These are phyloP conservation scores for Ophidiomyces ophidiicola DNA, from an alignment of 2,329 filamentous ascomycete genomes.

Conservation along the genomic window DNA sequence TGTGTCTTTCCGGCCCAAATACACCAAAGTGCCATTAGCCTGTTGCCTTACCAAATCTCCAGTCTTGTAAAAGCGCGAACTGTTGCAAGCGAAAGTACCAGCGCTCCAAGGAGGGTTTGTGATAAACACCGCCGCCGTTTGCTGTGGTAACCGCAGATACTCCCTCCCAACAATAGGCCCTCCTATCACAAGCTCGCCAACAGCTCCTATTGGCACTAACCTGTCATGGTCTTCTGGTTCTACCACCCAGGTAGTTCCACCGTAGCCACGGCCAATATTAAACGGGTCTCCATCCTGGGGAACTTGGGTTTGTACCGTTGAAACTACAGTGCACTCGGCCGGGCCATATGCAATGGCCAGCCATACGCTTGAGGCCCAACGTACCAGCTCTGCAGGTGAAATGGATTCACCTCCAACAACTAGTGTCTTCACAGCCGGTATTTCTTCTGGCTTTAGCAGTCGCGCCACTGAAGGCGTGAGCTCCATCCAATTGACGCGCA, in stretches of 20 bases:
- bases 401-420: slow-evolving; percentile 32
- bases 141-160: slow-evolving; percentile 26
- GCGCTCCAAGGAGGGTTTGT: slow-evolving; percentile 19
- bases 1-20: slow-evolving; percentile 24
- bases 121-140: slow-evolving; percentile 22
- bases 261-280: slow-evolving; percentile 10
- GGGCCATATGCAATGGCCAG: slow-evolving; percentile 17
- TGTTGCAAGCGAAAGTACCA: slow-evolving; percentile 12
- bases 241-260: slow-evolving; percentile 17
- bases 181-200: slow-evolving; percentile 24
- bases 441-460: slow-evolving; percentile 23
- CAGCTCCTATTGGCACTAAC: slow-evolving; percentile 17
- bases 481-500: slow-evolving; percentile 39
- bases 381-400: slow-evolving; percentile 22
- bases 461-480: slow-evolving; percentile 35
- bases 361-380: slow-evolving; percentile 19
- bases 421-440: slow-evolving; percentile 23
- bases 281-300: not conserved
- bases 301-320: slow-evolving; percentile 6
- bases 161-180: slow-evolving; percentile 26
- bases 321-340: slow-evolving; percentile 17
- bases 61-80: slow-evolving; percentile 23
- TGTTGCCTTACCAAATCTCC: slow-evolving; percentile 26
- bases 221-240: slow-evolving; percentile 15
- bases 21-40: slow-evolving; percentile 21